Conservation (phyloP, 371 early-diverging fungal genomes). For the Mortierella sp. region DNA sequence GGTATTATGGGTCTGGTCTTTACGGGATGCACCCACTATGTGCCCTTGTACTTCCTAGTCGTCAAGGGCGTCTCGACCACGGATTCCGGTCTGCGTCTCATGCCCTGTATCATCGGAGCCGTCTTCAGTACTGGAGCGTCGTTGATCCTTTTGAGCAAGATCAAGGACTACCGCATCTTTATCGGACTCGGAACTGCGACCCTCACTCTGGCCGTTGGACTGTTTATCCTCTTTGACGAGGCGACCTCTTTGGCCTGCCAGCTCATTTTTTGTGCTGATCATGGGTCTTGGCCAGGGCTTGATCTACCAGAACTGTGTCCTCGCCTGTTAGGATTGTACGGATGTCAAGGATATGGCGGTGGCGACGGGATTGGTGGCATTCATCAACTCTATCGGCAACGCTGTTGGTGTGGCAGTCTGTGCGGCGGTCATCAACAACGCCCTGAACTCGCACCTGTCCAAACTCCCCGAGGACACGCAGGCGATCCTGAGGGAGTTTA, state of each 20-base stretch:
- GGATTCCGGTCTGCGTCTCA: conserved; percentile 60
- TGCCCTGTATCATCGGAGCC: conserved; percentile 25
- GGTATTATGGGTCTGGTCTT: conserved; percentile 73
- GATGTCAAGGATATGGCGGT: conserved; percentile 54
- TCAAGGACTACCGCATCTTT: conserved; percentile 51
- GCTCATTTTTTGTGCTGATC: conserved; percentile 61
- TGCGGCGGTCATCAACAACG: conserved; percentile 56
- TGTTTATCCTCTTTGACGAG: conserved; percentile 61
- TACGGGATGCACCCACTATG: conserved; percentile 74
- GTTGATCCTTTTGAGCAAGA: conserved; percentile 43
- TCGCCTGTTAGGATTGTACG: conserved; percentile 56
- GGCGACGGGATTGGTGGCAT: conserved; percentile 57
- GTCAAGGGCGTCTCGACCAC: conserved; percentile 60
- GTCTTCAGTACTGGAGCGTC: conserved; percentile 11
- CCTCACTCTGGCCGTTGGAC: conserved; percentile 57
- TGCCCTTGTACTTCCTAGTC: conserved; percentile 77
- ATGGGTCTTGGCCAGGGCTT: conserved; percentile 69
- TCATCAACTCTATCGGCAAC: conserved; percentile 55
- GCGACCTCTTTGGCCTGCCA: conserved; percentile 49
- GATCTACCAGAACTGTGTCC: conserved; percentile 59
- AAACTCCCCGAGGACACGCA: conserved; percentile 20
- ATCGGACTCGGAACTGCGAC: conserved; percentile 62
- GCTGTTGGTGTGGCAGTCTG: conserved; percentile 60
- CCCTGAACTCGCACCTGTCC: conserved; percentile 25
- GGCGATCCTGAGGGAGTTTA: conserved; percentile 27